These are phyloP conservation scores for Endocladia muricata DNA, from an alignment of 31 red algal species.

Conservation along the genomic window DNA sequence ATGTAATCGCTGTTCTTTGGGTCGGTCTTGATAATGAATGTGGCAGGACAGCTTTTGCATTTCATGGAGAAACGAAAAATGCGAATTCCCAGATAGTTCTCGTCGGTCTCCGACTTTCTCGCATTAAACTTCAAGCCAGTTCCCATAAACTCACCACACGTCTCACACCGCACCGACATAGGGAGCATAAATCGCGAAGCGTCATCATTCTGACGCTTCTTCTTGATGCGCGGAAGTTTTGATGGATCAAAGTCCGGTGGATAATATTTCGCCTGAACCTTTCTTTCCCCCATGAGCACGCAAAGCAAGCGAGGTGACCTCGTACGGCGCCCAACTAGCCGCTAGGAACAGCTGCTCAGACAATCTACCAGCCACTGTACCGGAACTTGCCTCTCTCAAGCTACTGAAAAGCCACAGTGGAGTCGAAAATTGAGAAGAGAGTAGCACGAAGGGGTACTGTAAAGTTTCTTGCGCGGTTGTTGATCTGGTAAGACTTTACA, in stretches of 20 bases:
- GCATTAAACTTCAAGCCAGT: slow-evolving; percentile 96
- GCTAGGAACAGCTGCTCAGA: too few species aligned
- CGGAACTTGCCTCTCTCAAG: too few species aligned
- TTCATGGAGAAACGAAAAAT: slow-evolving; percentile 94
- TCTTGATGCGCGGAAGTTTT: slow-evolving; percentile 70
- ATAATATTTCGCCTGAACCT: slow-evolving; percentile 95
- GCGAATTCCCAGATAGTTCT: slow-evolving; percentile 83
- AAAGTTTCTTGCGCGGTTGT: too few species aligned
- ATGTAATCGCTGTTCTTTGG: slow-evolving; percentile 91
- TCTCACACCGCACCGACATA: slow-evolving; percentile 87
- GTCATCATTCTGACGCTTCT: slow-evolving; percentile 66
- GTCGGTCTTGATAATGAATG: slow-evolving; percentile 82
- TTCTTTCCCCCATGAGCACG: slow-evolving; percentile 92
- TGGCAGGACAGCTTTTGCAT: slow-evolving; percentile 83
- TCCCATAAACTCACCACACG: slow-evolving; percentile 93
- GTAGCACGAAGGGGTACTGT: too few species aligned
- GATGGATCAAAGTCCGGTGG: slow-evolving; percentile 95
- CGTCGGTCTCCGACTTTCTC: slow-evolving; percentile 67
- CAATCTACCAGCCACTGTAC: too few species aligned
- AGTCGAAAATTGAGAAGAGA: too few species aligned
- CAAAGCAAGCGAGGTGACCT: too few species aligned
- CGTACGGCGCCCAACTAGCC: too few species aligned
- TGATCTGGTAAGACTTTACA: too few species aligned
- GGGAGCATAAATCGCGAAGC: slow-evolving; percentile 93
- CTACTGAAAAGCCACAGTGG: too few species aligned